Evolutionary conservation across 768 basidiomycete species (phyloP), one percentile per base, ranked within the genome.

Genomic region (Podaxis mareebaensis): DNA sequence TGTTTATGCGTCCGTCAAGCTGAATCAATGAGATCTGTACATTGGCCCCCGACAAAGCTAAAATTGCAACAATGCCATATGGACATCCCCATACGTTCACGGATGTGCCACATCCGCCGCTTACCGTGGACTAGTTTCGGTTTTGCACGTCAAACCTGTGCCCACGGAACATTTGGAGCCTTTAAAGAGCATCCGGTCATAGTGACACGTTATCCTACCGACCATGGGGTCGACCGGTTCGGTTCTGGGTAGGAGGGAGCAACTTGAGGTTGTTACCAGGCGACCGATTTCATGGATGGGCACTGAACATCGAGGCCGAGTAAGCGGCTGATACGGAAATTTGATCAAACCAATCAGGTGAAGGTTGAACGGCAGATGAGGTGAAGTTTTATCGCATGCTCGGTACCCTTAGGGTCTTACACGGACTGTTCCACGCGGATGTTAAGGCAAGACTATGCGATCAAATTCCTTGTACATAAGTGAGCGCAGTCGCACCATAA

Each of bases 151-250:
- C 38, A 24, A 56, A 46, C 36, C 22, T 40, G 54, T 39, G 54
- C 53, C 49, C 59, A 62, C 60, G 72, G 71, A 73, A 70, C 70
- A 67, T 71, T 73, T 72, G 70, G 70, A 40, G 54, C 22, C 52
- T 56, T 39, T 24, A 24, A 61, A 67, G 60, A 52, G 49, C 48
- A 62, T 55, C 65, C 63, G 48, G 64, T 69, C 67, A 65, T 61
- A 53, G 60, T 57, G 28, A 52, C 13, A 26, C 46, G 28, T 33
- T 63, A 58, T 51, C 22, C 11, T 28, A 13, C 12, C 42, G 60
- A 53, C 44, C 24, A 38, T 58, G 30, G 30, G 26, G 42, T 52
- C 46, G 57, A 57, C n/a, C 46, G 62, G 20, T n/a, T 49, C 26
- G 49, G 22, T 24, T 28, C 49, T 51, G 49, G 49, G 22, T 26